These are phyloP conservation scores for Aureobasidium vineae DNA, from an alignment of 2,329 filamentous ascomycete species.

Conservation along the genomic window DNA sequence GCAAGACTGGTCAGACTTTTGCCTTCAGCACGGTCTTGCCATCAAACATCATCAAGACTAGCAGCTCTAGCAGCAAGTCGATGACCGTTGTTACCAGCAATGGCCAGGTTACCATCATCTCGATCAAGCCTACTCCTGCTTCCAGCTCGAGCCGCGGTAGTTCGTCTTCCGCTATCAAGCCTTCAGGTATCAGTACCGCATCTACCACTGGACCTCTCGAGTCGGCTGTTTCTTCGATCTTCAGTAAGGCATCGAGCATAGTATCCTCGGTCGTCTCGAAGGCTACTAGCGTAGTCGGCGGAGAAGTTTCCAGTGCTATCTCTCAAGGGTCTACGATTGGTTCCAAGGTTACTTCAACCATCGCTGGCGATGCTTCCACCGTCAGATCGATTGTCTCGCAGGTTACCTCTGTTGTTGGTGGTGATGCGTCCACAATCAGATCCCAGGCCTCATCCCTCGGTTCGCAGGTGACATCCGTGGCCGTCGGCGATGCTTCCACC, in stretches of 20 bases:
- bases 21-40: neutral
- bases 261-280: neutral
- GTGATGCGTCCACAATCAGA: neutral
- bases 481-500: neutral
- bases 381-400: neutral
- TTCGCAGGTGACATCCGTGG: neutral
- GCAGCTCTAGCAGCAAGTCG: neutral
- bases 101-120: neutral
- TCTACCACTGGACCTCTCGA: neutral
- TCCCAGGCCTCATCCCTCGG: neutral
- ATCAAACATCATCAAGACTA: neutral
- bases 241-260: neutral
- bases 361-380: neutral
- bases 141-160: neutral
- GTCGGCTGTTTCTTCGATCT: neutral
- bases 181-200: neutral
- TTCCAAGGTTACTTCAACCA: neutral
- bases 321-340: neutral
- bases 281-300: neutral
- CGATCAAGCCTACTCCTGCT: conserved; percentile 11
- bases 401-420: neutral
- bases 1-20: neutral
- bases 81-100: no score
- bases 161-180: neutral
- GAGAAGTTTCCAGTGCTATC: neutral